Evolutionary conservation across 805 yeast species (phyloP).

Genomic region (Crinitomyces ghanaensis): DNA sequence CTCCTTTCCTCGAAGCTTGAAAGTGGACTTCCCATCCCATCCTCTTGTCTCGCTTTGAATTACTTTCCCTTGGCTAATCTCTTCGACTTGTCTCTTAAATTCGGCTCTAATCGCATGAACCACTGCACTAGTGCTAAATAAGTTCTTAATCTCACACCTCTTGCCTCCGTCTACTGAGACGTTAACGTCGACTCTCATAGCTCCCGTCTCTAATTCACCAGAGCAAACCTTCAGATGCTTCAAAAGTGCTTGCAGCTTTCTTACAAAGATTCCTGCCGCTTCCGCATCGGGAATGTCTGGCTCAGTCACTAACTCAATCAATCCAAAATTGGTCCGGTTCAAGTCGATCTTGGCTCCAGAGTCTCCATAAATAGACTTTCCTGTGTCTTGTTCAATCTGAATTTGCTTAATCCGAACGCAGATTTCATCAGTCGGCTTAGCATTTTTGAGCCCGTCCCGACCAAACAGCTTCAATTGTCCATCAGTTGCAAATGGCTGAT

Average conservation of each 20-base stretch:
- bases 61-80: constrained; percentile 31
- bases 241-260: constrained; percentile 65
- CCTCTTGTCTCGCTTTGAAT: constrained; percentile 68
- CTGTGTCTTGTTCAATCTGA: constrained; percentile 94
- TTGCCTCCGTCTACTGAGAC: constrained; percentile 59
- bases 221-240: constrained; percentile 62
- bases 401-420: constrained; percentile 60
- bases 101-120: constrained; percentile 62
- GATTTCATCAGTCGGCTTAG: too few species aligned
- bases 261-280: constrained; percentile 68
- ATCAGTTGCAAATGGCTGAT: constrained; percentile 59
- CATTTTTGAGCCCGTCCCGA: constrained; percentile 45
- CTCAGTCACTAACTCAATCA: constrained; percentile 81
- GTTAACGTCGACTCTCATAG: constrained; percentile 90
- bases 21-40: constrained; percentile 74
- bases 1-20: constrained; percentile 64
- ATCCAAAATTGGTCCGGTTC: constrained; percentile 75
- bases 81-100: constrained; percentile 52
- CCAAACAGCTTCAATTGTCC: constrained; percentile 45
- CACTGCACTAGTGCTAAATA: constrained; percentile 76
- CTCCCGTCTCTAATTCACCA: constrained; percentile 90
- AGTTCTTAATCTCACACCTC: constrained; percentile 80
- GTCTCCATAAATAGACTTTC: constrained; percentile 51
- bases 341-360: constrained; percentile 49
- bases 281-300: constrained; percentile 67